Evolutionary conservation across 2,329 filamentous ascomycete genomes (phyloP).

Genomic region (Aureobasidium subglaciale): DNA sequence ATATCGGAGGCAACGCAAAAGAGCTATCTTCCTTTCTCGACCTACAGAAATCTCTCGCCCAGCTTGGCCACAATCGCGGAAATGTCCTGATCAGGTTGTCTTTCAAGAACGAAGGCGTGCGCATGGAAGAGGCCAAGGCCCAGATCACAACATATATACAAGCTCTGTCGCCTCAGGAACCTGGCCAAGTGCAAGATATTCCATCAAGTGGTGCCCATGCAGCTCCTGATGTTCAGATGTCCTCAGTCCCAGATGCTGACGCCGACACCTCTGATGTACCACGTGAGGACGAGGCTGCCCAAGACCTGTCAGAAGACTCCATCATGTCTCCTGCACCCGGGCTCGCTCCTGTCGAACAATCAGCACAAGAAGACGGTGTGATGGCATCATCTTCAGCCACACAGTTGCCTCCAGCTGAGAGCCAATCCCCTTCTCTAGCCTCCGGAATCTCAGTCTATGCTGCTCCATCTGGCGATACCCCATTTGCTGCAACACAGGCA

Average conservation of each 20-base stretch:
- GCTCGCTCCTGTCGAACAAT: conserved; percentile 18
- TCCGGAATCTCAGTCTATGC: conserved; percentile 53
- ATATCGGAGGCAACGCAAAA: conserved; percentile 68
- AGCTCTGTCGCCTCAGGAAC: conserved; percentile 32
- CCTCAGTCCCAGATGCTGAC: conserved; percentile 21
- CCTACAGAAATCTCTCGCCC: conserved; percentile 80
- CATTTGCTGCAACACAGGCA: conserved; percentile 60
- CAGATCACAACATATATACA: conserved; percentile 63
- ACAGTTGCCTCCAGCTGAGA: conserved; percentile 18
- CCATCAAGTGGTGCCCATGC: conserved; percentile 25
- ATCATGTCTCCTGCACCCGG: conserved; percentile 21
- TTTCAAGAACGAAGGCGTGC: conserved; percentile 69
- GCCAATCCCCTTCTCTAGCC: not conserved
- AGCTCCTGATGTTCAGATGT: conserved; percentile 17
- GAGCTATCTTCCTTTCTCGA: conserved; percentile 71
- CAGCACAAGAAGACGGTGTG: conserved; percentile 20
- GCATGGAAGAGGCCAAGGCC: conserved; percentile 76
- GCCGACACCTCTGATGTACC: conserved; percentile 21
- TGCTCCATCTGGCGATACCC: conserved; percentile 66
- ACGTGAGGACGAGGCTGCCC: conserved; percentile 19
- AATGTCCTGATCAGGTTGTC: conserved; percentile 70
- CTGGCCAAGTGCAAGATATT: conserved; percentile 19
- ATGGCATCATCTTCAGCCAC: conserved; percentile 24
- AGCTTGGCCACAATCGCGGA: conserved; percentile 80
- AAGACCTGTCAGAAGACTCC: conserved; percentile 23